Evolutionary conservation across 192 early-diverging fungal species (phyloP), one percentile per base, ranked within the genome.

Genomic region (Phycomyces blakesleeanus): DNA sequence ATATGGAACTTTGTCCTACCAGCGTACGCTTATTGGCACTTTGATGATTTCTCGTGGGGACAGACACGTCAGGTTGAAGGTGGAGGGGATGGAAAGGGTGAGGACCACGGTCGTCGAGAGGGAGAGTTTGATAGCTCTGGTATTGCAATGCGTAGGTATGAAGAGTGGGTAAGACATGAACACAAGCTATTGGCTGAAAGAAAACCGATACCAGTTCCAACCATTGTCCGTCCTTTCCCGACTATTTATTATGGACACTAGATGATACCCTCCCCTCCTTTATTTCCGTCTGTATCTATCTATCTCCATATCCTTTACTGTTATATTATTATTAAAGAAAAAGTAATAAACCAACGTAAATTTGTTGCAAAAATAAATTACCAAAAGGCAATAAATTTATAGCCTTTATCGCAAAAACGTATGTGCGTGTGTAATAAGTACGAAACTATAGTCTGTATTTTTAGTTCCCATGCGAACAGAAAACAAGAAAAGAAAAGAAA

Each of bases 11-110:
- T 92, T 68, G 69, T 92, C 1, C 70, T 92, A 29, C 91, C 91
- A 1, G 77, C 77, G 10, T 91, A 91, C 39, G 85, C 91, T n/a
- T 93, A 87, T 75, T 93, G 91, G 91, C 86, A 93, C 76, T 91
- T 93, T 81, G 91, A 93, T 66, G 90, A 93, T 50, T 93, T 93
- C 61, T 87, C 86, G 37, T 93, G 91, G 91, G 91, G 91, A 51
- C 78, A 89, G 74, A 93, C 91, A 1, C 83, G 91, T 38, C 78
- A 76, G 66, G 81, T 88, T 8, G 75, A 84, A 56, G 64, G 64
- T 88, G 62, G 47, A 40, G 87, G 79, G 27, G 65, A 63, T 22
- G 61, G 42, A 56, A 85, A 86, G 53, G 79, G 74, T 6, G 80
- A 78, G 40, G 81, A 80, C 50, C 87, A 90, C 50, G 83, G 86